Evolutionary conservation across 805 yeast genomes (phyloP).

Genomic region (Nakazawaea anatomiae): DNA sequence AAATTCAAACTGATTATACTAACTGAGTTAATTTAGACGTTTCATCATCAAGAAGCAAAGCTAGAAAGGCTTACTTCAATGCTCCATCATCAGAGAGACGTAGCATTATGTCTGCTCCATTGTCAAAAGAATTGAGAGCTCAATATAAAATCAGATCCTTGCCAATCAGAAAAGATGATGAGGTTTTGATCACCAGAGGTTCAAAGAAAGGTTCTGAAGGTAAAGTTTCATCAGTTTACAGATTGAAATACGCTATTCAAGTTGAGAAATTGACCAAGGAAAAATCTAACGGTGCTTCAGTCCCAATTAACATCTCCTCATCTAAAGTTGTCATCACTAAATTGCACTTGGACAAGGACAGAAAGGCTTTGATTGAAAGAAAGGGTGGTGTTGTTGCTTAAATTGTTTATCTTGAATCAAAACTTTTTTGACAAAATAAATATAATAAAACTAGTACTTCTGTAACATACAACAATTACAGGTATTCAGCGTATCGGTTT

Average conservation of each 20-base stretch:
- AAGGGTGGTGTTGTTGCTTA: slow-evolving; percentile 68
- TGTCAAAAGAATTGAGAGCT: slow-evolving; percentile 97
- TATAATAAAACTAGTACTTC: not conserved
- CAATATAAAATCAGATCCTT: slow-evolving; percentile 93
- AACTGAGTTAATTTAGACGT: slow-evolving; percentile 58
- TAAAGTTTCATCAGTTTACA: slow-evolving; percentile 95
- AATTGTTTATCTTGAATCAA: not conserved
- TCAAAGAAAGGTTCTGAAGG: slow-evolving; percentile 99
- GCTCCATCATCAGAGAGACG: slow-evolving; percentile 97
- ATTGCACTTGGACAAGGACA: slow-evolving; percentile 97
- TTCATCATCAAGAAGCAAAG: slow-evolving; percentile 97
- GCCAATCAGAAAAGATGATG: slow-evolving; percentile 98
- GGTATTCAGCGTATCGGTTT: no score
- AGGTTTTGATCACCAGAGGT: slow-evolving; percentile 94
- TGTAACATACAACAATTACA: not conserved
- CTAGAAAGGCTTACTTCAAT: slow-evolving; percentile 99
- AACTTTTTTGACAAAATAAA: not conserved
- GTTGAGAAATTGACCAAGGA: slow-evolving; percentile 96
- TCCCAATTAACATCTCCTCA: slow-evolving; percentile 96
- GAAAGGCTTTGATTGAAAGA: slow-evolving; percentile 95
- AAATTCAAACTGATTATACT: not conserved
- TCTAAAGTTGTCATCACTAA: slow-evolving; percentile 98
- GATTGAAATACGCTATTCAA: slow-evolving; percentile 95
- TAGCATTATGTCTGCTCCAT: slow-evolving; percentile 93
- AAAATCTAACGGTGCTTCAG: slow-evolving; percentile 96